Evolutionary conservation across 805 yeast genomes (phyloP).

Genomic region (Lipomyces sp.): DNA sequence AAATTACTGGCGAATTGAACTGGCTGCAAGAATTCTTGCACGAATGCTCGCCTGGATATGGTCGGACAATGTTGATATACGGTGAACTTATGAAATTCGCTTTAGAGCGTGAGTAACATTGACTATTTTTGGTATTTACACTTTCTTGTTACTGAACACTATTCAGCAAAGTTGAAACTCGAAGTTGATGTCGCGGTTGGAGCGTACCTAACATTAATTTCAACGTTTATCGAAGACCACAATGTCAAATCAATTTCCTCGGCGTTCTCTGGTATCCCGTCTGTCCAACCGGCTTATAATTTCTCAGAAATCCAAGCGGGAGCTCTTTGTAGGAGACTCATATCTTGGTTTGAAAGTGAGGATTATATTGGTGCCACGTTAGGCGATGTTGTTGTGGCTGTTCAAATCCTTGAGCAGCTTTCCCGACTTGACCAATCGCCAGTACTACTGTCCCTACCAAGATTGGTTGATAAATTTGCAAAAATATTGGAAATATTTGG

Average conservation of each 20-base stretch:
- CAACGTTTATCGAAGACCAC: not conserved
- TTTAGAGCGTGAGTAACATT: not conserved
- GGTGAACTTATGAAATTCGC: not conserved
- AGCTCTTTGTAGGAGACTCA: not conserved
- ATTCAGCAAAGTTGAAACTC: not conserved
- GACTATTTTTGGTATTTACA: not conserved
- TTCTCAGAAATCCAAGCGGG: not conserved
- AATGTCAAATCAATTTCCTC: not conserved
- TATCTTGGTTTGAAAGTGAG: not conserved
- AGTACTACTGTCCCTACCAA: not conserved
- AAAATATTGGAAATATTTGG: not conserved
- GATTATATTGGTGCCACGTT: not conserved
- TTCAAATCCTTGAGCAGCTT: not conserved
- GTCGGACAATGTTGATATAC: not conserved
- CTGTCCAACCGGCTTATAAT: not conserved
- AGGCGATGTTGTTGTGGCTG: not conserved
- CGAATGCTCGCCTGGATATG: not conserved
- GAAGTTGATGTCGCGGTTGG: not conserved
- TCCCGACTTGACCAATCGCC: not conserved
- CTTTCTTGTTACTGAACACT: not conserved
- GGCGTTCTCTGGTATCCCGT: not conserved
- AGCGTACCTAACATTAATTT: not conserved
- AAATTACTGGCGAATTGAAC: not conserved
- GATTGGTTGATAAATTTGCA: slow-evolving; percentile 10
- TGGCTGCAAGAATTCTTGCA: not conserved